Evolutionary conservation across 2,329 filamentous ascomycete species (phyloP), one percentile per base, ranked within the genome.

Genomic region (Aureobasidium sp.): DNA sequence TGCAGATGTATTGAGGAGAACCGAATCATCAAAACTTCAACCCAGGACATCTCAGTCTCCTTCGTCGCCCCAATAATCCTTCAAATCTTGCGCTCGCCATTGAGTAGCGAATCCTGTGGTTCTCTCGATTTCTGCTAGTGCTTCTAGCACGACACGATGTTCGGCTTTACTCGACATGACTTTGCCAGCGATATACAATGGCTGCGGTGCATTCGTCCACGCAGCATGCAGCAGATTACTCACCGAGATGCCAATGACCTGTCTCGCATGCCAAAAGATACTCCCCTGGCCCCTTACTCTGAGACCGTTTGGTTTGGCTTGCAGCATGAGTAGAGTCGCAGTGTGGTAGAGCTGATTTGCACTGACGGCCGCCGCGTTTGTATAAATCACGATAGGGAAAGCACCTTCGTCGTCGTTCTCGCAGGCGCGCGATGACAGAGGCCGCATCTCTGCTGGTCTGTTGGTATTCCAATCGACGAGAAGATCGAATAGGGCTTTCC

Each of bases 261-360:
- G 75, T 1, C 77, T 71, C 0, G 77, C 77, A 62, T 79, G 77
- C 77, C 77, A 79, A 21, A 79, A 71, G n/a, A 77, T 71, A 0
- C 76, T 78, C 63, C 41, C 71, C 72, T 64, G 72, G 69, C 55
- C 72, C 71, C 62, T 68, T 53, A 71, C 65, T 15, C 66, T 66
- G 1, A 69, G 53, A 27, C 67, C 67, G 5, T 65, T 66, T 21
- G 82, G 81, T 63, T 78, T 79, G 65, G 78, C 76, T 61, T 79
- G 79, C 21, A 84, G 74, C 61, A 84, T 69, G 0, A 83, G 67
- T 8, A 83, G 68, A 73, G 81, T 81, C 2, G 81, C 79, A 0
- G 81, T 81, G 65, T 84, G 82, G 66, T 83, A 84, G 3, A 84
- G 71, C 65, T 83, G 81, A 63, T 83, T 84, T 3, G 75, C 75